Evolutionary conservation across 2,329 filamentous ascomycete genomes (phyloP).

Genomic region (Teratosphaeria nubilosa): DNA sequence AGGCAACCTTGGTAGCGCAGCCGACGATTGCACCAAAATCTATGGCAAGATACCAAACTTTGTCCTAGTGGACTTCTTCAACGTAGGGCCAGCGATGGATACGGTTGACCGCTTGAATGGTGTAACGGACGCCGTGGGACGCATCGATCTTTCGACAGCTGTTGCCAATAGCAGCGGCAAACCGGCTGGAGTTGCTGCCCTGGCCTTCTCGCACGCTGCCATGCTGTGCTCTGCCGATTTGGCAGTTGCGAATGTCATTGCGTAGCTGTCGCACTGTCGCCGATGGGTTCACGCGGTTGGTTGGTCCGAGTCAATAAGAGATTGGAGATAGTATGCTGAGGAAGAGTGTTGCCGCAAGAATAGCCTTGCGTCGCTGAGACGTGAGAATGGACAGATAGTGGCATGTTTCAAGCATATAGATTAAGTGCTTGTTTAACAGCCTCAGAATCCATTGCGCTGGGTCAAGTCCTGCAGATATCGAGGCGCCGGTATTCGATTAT

Average conservation of each 20-base stretch:
- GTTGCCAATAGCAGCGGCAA: conserved; percentile 1
- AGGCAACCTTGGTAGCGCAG: conserved; percentile 44
- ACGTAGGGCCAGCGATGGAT: conserved; percentile 58
- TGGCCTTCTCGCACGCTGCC: background rate
- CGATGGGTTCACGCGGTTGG: background rate
- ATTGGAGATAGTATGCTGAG: background rate
- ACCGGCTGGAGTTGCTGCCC: background rate
- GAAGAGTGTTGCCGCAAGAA: background rate
- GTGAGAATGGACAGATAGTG: background rate
- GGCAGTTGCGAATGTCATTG: conserved; percentile 1
- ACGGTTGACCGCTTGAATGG: conserved; percentile 61
- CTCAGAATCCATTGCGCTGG: background rate
- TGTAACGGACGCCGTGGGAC: conserved; percentile 36
- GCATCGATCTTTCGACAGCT: conserved; percentile 20
- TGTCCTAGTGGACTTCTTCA: conserved; percentile 71
- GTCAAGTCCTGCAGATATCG: background rate
- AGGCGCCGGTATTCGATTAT: background rate
- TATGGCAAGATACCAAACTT: conserved; percentile 61
- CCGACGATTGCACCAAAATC: conserved; percentile 42
- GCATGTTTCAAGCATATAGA: background rate
- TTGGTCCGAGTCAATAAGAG: background rate
- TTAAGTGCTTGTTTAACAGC: background rate
- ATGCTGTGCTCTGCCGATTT: conserved; percentile 5
- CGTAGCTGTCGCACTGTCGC: conserved; percentile 1
- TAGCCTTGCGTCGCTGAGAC: background rate